These are phyloP conservation scores for Tetratostichococcus sp. DNA, from an alignment of 139 green algal genomes.

Conservation along the genomic window DNA sequence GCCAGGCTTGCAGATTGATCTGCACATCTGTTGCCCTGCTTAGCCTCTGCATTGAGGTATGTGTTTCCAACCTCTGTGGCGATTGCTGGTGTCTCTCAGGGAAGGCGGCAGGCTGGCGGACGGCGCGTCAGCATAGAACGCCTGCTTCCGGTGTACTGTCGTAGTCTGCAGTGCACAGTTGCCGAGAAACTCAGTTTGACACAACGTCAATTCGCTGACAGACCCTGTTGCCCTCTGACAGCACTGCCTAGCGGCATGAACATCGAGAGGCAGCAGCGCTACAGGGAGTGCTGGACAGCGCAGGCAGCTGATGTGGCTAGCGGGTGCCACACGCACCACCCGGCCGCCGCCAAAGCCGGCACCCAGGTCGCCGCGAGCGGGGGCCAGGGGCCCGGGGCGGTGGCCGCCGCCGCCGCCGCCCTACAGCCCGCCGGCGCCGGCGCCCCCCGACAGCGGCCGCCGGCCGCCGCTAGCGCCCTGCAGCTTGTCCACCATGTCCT, in stretches of 20 bases:
- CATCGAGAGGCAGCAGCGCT: no score
- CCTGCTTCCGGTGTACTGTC: conserved; percentile 31
- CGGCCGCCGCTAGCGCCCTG: conserved; percentile 13
- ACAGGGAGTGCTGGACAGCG: background rate
- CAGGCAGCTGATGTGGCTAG: background rate
- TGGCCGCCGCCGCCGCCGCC: no score
- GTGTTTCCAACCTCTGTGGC: background rate
- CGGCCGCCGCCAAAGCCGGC: background rate
- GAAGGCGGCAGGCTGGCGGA: background rate
- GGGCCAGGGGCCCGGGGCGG: background rate
- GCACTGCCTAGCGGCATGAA: background rate
- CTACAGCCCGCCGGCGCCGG: no score
- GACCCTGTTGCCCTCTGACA: background rate
- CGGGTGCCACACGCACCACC: no score
- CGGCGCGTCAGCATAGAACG: conserved; percentile 8
- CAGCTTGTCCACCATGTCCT: conserved; percentile 41
- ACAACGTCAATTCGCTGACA: background rate
- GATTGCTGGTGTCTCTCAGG: no score
- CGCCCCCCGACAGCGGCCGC: no score
- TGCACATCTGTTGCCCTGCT: no score
- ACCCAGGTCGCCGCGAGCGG: conserved; percentile 14
- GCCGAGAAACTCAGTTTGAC: background rate
- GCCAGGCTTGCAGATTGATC: no score
- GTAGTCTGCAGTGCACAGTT: no score
- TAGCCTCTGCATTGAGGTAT: background rate